Conservation (phyloP, 2,329 filamentous ascomycete genomes). For the Sordariomycetes sp. region DNA sequence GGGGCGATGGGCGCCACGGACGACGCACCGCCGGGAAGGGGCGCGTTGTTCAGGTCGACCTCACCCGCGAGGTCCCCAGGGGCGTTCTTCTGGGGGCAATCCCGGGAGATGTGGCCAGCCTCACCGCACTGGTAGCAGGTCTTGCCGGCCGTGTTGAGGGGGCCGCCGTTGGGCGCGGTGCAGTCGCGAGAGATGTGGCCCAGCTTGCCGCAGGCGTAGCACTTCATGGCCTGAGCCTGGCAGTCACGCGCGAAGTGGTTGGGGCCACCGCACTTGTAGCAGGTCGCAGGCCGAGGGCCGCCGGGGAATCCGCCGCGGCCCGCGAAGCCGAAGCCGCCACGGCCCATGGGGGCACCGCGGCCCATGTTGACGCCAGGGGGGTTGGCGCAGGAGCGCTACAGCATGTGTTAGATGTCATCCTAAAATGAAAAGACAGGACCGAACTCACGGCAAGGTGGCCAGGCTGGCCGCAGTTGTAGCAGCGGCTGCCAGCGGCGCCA, state of each 20-base stretch:
- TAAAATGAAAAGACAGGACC: neutral
- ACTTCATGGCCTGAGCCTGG: conserved; percentile 98
- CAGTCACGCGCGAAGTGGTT: conserved; percentile 99
- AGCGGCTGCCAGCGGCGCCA: conserved; percentile 71
- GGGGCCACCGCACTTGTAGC: conserved; percentile 71
- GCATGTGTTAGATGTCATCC: neutral
- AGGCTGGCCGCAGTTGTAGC: conserved; percentile 91
- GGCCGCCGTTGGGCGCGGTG: conserved; percentile 91
- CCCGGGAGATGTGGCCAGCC: conserved; percentile 89
- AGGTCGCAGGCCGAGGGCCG: conserved; percentile 57
- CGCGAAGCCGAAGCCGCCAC: conserved; percentile 61
- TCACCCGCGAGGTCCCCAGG: conserved; percentile 36
- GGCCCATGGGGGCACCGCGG: conserved; percentile 56
- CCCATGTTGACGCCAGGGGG: conserved; percentile 48
- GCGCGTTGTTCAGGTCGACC: conserved; percentile 30
- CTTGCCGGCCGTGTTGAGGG: conserved; percentile 92
- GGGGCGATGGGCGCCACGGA: conserved; percentile 30
- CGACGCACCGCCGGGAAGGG: conserved; percentile 15
- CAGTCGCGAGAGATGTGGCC: conserved; percentile 91
- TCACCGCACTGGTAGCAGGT: conserved; percentile 98
- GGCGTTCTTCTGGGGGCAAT: conserved; percentile 67
- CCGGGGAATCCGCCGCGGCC: conserved; percentile 63
- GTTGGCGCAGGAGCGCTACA: conserved; percentile 70
- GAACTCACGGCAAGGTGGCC: conserved; percentile 77
- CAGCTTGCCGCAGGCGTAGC: conserved; percentile 92